Evolutionary conservation across 352 stramenopile genomes (phyloP).

Genomic region (Phytopythium boreale): DNA sequence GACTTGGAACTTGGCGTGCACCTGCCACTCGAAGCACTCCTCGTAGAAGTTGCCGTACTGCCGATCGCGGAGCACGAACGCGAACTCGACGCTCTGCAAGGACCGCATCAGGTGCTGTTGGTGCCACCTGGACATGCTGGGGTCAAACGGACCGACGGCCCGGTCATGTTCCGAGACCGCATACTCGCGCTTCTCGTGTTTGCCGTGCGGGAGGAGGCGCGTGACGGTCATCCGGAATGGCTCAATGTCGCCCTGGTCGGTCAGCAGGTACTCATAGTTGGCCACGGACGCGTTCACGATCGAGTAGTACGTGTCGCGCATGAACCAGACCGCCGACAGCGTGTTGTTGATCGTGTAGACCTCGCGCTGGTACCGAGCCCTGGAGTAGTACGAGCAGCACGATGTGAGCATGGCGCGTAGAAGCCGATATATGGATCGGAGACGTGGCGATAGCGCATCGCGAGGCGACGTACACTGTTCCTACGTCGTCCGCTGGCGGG

Average conservation of each 20-base stretch:
- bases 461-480: constrained; percentile 35
- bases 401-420: background rate
- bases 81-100: constrained; percentile 37
- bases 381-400: constrained; percentile 6
- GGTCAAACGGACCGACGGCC: constrained; percentile 62
- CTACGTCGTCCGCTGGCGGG: constrained; percentile 46
- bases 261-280: constrained; percentile 75
- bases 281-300: constrained; percentile 63
- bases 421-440: background rate
- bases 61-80: constrained; percentile 59
- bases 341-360: constrained; percentile 80
- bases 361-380: constrained; percentile 56
- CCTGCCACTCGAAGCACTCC: constrained; percentile 83
- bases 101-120: constrained; percentile 51
- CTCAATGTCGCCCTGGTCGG: constrained; percentile 20
- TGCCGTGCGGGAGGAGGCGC: constrained; percentile 26
- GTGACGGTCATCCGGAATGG: constrained; percentile 38
- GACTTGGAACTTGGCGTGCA: constrained; percentile 51
- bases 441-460: no score
- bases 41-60: constrained; percentile 78
- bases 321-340: constrained; percentile 49
- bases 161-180: constrained; percentile 30
- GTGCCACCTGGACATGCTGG: constrained; percentile 24
- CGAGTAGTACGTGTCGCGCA: constrained; percentile 79
- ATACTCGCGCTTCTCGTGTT: constrained; percentile 36